phyloP scores from a whole-genome alignment of 2,329 filamentous ascomycete genomes.

The Penicillium digitatum region DNA sequence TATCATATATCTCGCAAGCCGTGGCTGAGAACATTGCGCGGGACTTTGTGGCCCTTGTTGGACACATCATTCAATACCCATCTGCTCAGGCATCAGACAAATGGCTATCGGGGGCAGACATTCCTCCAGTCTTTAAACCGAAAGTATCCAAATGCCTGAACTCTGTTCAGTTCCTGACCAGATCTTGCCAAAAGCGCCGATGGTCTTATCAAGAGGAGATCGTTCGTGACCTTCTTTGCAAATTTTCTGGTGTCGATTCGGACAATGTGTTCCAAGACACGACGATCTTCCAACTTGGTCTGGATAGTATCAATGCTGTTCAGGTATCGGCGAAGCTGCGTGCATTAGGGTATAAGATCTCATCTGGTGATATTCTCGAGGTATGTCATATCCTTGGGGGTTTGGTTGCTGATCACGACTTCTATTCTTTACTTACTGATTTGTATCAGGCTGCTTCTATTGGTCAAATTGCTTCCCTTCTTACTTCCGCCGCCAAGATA shows the following conservation, averaged over 20 bases:
- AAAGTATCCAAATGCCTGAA: conserved; percentile 5
- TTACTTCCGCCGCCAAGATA: conserved; percentile 37
- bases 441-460: conserved; percentile 35
- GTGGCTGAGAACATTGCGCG: conserved; percentile 25
- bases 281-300: conserved; percentile 80
- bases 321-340: conserved; percentile 70
- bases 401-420: not conserved
- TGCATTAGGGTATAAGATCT: conserved; percentile 54
- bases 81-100: conserved; percentile 30
- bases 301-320: conserved; percentile 83
- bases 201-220: conserved; percentile 53
- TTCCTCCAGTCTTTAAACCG: conserved; percentile 28
- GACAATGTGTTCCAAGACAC: conserved; percentile 56
- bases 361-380: conserved; percentile 71
- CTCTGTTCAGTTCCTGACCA: not conserved
- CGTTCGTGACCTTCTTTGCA: conserved; percentile 56
- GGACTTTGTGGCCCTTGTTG: conserved; percentile 32
- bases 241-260: conserved; percentile 53
- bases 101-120: conserved; percentile 16
- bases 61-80: conserved; percentile 34
- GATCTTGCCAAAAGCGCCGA: conserved; percentile 4
- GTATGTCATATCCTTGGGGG: conserved; percentile 21
- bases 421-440: conserved; percentile 11
- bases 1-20: conserved; percentile 21
- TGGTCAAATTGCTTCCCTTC: conserved; percentile 29